Evolutionary conservation across 352 stramenopile genomes (phyloP), one percentile per base, ranked within the genome.

Genomic region (Aphanomyces euteiches): DNA sequence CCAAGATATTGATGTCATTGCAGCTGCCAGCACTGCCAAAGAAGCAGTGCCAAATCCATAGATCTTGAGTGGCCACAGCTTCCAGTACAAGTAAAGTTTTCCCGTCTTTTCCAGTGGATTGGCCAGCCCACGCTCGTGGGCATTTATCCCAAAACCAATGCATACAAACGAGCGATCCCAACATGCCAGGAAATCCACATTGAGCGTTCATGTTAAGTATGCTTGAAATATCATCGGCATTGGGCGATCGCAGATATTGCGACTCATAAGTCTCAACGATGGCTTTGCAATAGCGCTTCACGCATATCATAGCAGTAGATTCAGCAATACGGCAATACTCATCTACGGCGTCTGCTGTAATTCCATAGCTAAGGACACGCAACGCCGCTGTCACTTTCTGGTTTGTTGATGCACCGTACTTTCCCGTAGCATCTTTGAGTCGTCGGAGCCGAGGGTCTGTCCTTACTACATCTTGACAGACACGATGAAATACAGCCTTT

Each of bases 71-170:
- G 3, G 50, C 48, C 8, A 67, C 65, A 8, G 65, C 65, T 34
- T 71, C 65, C 28, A 71, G 47, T 19, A 71, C 65, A 56, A 71
- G 8, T 19, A 41, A 43, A 10, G 65, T 3, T 36, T 69, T 69
- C 1, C 37, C 37, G 15, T 69, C 48, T 41, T 71, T 71, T 19
- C 65, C 65, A 28, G 15, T 69, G 3, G n/a, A 4, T 45, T 69
- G 47, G 8, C 61, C 69, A 37, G 41, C 21, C 69, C 54, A 74
- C 19, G 34, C 59, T 1, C 60, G 57, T 15, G 48, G 48, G 38
- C 69, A 72, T 28, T 74, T 74, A 53, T 72, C 66, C 63, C 61
- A 74, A 4, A 45, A 12, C 54, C 60, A 74, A 43, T 72, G 61
- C 1, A 63, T 70, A 39, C 69, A 74, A 61, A 71, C 69, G 1